Conservation (phyloP, 192 early-diverging fungal species). For the Linnemannia exigua region DNA sequence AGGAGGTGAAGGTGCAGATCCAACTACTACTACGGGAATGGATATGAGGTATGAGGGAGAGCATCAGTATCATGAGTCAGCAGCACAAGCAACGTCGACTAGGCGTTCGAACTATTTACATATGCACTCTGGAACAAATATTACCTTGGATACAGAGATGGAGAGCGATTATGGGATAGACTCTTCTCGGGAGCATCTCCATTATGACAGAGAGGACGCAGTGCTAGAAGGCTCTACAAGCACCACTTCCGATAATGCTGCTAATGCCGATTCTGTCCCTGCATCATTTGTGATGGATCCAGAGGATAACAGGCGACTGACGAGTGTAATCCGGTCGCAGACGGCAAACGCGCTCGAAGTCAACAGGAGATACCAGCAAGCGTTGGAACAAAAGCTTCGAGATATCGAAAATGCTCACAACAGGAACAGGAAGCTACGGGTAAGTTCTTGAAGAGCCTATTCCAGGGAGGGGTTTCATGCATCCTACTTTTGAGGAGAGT, state of each 20-base stretch:
- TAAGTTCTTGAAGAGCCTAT: conserved; percentile 27
- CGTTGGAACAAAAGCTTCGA: conserved; percentile 57
- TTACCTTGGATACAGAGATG: background rate
- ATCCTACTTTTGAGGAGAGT: no score
- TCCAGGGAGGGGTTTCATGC: background rate
- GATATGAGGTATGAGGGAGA: background rate
- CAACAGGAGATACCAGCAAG: conserved; percentile 64
- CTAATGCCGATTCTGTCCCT: background rate
- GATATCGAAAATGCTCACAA: conserved; percentile 61
- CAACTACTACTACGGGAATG: background rate
- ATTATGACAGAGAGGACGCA: background rate
- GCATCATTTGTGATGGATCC: background rate
- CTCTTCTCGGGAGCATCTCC: background rate
- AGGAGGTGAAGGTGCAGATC: background rate
- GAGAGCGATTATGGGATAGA: background rate
- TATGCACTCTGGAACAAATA: background rate
- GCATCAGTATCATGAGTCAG: background rate
- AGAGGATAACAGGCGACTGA: conserved; percentile 12
- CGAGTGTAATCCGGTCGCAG: conserved; percentile 9
- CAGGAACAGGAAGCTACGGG: conserved; percentile 62
- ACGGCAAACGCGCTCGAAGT: conserved; percentile 53
- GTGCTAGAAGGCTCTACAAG: background rate
- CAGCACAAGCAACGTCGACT: background rate
- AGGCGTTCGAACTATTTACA: background rate
- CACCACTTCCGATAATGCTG: no score